Evolutionary conservation across 73 alveolate genomes (phyloP).

Genomic region (Uronychia binucleata): DNA sequence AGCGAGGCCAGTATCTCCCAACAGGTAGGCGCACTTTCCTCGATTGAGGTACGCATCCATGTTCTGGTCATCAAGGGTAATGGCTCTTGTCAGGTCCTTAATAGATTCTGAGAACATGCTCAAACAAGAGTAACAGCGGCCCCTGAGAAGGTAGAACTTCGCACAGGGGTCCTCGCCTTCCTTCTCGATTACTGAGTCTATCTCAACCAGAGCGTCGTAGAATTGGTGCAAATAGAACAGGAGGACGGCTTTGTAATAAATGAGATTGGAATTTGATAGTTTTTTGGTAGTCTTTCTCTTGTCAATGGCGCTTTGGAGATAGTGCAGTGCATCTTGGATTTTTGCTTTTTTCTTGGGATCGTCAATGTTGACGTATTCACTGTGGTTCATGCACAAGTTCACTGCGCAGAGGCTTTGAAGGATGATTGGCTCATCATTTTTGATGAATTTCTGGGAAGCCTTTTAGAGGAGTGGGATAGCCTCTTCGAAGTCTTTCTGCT

Average conservation of each 20-base stretch:
- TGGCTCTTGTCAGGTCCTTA: constrained; percentile 13
- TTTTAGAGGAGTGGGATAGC: constrained; percentile 11
- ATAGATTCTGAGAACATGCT: constrained; percentile 12
- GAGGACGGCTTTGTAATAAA: background rate
- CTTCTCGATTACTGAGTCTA: background rate
- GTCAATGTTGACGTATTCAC: background rate
- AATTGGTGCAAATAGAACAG: background rate
- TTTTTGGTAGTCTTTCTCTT: background rate
- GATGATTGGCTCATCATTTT: constrained; percentile 34
- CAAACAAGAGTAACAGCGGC: constrained; percentile 21
- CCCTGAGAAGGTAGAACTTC: constrained; percentile 9
- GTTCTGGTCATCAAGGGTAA: constrained; percentile 13
- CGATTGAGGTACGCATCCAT: constrained; percentile 16
- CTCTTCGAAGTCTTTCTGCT: constrained; percentile 35
- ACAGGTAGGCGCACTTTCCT: constrained; percentile 29
- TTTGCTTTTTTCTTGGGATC: constrained; percentile 15
- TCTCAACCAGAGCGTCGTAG: constrained; percentile 4
- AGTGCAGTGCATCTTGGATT: constrained; percentile 45
- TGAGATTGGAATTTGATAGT: background rate
- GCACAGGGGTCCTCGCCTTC: constrained; percentile 26
- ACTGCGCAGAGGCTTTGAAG: background rate
- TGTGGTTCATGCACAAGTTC: background rate
- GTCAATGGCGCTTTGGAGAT: constrained; percentile 19
- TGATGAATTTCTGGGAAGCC: constrained; percentile 31
- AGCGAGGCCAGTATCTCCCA: constrained; percentile 26